Base-by-base conservation (phyloP, 73 alveolate genomes). In the Halteria grandinella region DNA sequence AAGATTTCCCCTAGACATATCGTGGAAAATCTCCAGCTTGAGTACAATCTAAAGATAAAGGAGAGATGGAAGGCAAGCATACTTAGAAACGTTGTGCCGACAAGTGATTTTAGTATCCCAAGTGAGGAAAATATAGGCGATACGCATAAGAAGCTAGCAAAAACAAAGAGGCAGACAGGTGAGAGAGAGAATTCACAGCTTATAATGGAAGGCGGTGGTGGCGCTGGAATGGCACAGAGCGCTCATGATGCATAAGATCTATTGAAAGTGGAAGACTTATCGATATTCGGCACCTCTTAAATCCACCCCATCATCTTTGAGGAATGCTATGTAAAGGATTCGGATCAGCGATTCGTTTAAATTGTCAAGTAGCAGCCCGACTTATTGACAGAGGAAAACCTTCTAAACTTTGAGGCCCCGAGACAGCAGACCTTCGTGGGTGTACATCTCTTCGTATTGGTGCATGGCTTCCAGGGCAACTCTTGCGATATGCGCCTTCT, bases 401-500 rank as follows among this genome's bases (percentile, higher is more conserved):
- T 21, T 4, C 45, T 59, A 29, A n/a, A n/a, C n/a, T n/a, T n/a
- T n/a, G n/a, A n/a, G n/a, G n/a, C 52, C 3, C 52, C 12, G 41
- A 55, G 6, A 15, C 49, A 2, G 32, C 33, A 4, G 14, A 8
- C 41, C n/a, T 82, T 50, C 55, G 32, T 77, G 40, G 98, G 98
- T 21, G 88, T 88, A 25, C 99, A 98, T 75, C 73, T 98, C 43
- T 85, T 98, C 50, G 98, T 98, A 24, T 85, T 98, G 40, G 98
- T 91, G 23, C 99, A 98, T 86, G 99, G 99, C 50, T 98, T 96
- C 80, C 95, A 98, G 87, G 99, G 99, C 69, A 97, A 97, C 79
- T 90, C 97, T 32, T 88, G 86, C 39, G 99, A 98, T 80, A 95
- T 98, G 99, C 84, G 99, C 33, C 89, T 96, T 6, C 78, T 98